Conservation (phyloP, 2,329 filamentous ascomycete genomes). For the Aspergillus sp. region DNA sequence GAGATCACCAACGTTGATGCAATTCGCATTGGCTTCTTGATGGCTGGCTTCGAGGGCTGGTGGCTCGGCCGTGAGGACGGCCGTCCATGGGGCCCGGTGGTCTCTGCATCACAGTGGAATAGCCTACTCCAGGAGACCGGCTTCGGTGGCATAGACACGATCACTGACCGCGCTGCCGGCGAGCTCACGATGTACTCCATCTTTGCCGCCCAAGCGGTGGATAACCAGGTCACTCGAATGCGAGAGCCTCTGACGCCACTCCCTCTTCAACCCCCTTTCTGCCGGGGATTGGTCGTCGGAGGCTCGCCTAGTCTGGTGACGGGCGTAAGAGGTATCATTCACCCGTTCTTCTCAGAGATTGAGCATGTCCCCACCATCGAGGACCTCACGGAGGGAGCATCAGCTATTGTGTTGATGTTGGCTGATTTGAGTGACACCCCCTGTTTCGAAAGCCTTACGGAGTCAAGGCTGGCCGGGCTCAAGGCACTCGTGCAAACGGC, state of each 20-base stretch:
- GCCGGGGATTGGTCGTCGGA: conserved; percentile 2
- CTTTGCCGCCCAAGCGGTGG: conserved; percentile 34
- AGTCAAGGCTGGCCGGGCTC: background rate
- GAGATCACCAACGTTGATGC: background rate
- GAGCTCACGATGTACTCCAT: conserved; percentile 18
- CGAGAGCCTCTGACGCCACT: conserved; percentile 24
- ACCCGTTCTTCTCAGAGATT: background rate
- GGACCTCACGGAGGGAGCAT: background rate
- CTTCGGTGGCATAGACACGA: conserved; percentile 15
- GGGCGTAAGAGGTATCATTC: background rate
- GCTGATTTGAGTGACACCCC: background rate
- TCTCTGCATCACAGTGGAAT: conserved; percentile 6
- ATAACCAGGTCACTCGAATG: conserved; percentile 25
- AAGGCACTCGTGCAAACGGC: background rate
- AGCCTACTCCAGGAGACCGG: conserved; percentile 5
- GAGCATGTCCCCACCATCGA: background rate
- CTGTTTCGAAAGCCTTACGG: conserved; percentile 2
- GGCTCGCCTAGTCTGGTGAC: conserved; percentile 1
- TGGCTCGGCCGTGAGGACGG: conserved; percentile 1
- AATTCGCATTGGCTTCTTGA: background rate
- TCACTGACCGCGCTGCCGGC: background rate
- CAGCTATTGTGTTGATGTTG: background rate
- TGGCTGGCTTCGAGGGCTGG: background rate
- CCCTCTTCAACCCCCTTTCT: background rate
- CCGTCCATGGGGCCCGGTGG: background rate